Conservation (phyloP, 495 filamentous ascomycete species). For the Viridothelium virens region DNA sequence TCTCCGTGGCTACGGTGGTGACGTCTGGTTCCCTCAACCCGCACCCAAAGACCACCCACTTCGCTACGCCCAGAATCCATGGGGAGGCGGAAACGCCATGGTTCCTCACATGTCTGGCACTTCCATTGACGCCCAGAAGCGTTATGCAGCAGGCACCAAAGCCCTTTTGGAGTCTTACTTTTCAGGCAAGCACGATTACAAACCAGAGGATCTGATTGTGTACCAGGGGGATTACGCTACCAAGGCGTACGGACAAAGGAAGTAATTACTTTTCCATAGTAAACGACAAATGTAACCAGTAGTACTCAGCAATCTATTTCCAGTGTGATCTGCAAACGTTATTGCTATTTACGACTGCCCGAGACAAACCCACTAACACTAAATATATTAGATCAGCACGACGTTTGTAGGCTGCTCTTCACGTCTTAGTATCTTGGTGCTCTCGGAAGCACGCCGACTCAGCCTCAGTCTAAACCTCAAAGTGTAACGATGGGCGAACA, state of each 20-base stretch:
- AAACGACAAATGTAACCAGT: background rate
- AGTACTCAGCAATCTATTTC: background rate
- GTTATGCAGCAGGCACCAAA: conserved; percentile 88
- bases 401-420: background rate
- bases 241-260: conserved; percentile 83
- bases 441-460: too few relatives aligned
- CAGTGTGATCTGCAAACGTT: background rate
- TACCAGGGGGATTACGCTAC: conserved; percentile 88
- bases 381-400: background rate
- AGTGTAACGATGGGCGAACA: too few relatives aligned
- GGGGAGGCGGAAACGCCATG: conserved; percentile 96
- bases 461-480: too few relatives aligned
- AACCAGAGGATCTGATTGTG: conserved; percentile 85
- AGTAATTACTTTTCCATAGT: background rate
- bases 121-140: conserved; percentile 91
- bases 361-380: background rate
- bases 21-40: conserved; percentile 90
- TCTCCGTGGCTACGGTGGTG: conserved; percentile 93
- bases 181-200: conserved; percentile 77
- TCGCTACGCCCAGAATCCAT: conserved; percentile 77
- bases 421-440: too few relatives aligned
- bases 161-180: conserved; percentile 85
- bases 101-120: conserved; percentile 98
- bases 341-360: too few relatives aligned
- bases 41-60: conserved; percentile 91